Evolutionary conservation across 2,329 filamentous ascomycete genomes (phyloP), one percentile per base, ranked within the genome.

Genomic region (Fusarium continuum): DNA sequence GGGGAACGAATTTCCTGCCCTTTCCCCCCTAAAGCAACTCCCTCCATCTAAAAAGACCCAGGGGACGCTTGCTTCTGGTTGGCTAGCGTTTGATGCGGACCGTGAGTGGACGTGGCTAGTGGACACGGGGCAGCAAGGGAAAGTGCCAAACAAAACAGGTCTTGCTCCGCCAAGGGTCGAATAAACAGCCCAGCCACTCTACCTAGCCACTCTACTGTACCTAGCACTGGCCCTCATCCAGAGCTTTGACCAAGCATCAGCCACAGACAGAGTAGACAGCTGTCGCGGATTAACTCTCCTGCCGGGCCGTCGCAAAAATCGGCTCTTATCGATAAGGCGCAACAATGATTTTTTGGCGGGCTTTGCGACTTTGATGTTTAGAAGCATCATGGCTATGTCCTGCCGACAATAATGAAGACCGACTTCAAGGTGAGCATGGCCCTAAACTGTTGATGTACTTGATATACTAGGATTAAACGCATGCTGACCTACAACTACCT

Each of bases 331-430:
- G 75, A 77, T 77, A 77, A 76, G 73, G 53, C 55, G 55, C 52
- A 62, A 66, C 55, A 50, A 70, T 59, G 66, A 72, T 69, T 72
- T 75, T 66, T 76, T 76, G 70, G 58, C 50, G 16, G 64, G 63
- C 59, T 50, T 51, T 67, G 55, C 65, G 64, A 68, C 62, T 69
- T n/a, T 61, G 51, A 46, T 68, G 59, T 46, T 53, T 47, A 63
- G 55, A 62, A 67, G 52, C 56, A 74, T 71, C 65, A 77, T 77
- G 76, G 75, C 71, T 63, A 76, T 78, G 75, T 74, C 71, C 72
- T 71, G 68, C 68, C 77, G 76, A 88, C 78, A 76, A 88, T 78
- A 76, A 99, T 99, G 95, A 99, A 98, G 91, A 98, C 93, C 69
- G 94, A 98, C 80, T 99, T 98, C 79, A 96, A 95, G 88, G 94